Evolutionary conservation across 2,329 filamentous ascomycete genomes (phyloP), one percentile per base, ranked within the genome.

Genomic region (Beauveria sp.): DNA sequence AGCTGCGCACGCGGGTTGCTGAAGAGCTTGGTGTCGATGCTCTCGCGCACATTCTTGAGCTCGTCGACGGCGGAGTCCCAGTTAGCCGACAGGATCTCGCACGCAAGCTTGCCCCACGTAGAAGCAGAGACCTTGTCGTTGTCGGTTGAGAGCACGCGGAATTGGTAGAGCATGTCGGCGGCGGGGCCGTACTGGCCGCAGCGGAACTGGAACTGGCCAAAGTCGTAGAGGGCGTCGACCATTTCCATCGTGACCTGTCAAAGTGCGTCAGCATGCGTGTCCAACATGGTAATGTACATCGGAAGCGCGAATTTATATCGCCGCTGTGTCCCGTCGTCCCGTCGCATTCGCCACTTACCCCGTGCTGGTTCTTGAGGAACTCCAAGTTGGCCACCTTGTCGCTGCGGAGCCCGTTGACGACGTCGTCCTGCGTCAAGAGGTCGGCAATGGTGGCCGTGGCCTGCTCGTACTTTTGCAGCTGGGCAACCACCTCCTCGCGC

Each of bases 351-450:
- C 67, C 60, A 79, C 86, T 73, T 80, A 89, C 95, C 67, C 88
- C 90, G 77, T 99, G 93, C 72, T 95, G 89, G 78, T 96, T 95
- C 83, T 98, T 96, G 67, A 99, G 80, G 75, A 93, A 99, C 75
- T 93, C 91, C 88, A 99, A 88, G 82, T 99, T 99, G 79, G 93
- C 93, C 73, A 93, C 91, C 84, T 99, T 99, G 83, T 99, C 95
- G 75, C 90, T 95, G 69, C 95, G 84, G 72, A 99, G 83, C 73
- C 93, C 93, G 68, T 87, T 89, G 67, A 98, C 89, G 50, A 99
- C 95, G 67, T 91, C 90, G 72, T 96, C 90, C 72, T 95, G 88
- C 64, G 88, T 89, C 70, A 99, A 79, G 64, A 99, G 82, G 72
- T 91, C 89, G 66, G 88, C 88, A 70, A 99, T 93, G 81, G 93